A percentile compares a stretch with the other conserved stretches of the same genome.
These are phyloP conservation scores for Plasmopara viticola DNA, from an alignment of 352 stramenopile species.

Conservation along the genomic window DNA sequence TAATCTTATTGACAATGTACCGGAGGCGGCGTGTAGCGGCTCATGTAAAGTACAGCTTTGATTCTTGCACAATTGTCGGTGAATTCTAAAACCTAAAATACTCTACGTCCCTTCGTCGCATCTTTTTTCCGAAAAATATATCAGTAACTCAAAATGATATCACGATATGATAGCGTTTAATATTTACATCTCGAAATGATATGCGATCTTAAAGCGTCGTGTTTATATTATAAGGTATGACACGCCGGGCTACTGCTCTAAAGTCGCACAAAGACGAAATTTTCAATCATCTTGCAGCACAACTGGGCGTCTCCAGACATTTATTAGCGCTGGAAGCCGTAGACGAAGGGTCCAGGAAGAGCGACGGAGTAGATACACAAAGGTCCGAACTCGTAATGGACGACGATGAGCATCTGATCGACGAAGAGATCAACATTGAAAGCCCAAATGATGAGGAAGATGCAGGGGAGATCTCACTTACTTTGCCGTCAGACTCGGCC, in stretches of 20 bases:
- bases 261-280: conserved; percentile 18
- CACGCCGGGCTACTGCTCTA: background rate
- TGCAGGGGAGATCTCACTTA: conserved; percentile 28
- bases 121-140: conserved; percentile 12
- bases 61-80: background rate
- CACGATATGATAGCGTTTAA: too few relatives aligned
- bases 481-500: conserved; percentile 40
- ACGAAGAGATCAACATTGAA: conserved; percentile 16
- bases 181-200: background rate
- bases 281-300: conserved; percentile 40
- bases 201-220: conserved; percentile 19
- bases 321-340: conserved; percentile 21
- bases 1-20: conserved; percentile 9
- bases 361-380: background rate
- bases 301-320: conserved; percentile 48
- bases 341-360: background rate
- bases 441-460: conserved; percentile 16
- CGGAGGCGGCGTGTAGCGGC: conserved; percentile 20
- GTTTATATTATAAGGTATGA: background rate
- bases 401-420: conserved; percentile 18
- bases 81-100: background rate
- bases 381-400: background rate
- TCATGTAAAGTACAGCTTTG: conserved; percentile 12
- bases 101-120: conserved; percentile 14
- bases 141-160: too few relatives aligned